A percentile compares a stretch with the other conserved stretches of the same genome.
Evolutionary conservation across 345 rosid genomes (phyloP).

Genomic region (Fremontodendron californicum): DNA sequence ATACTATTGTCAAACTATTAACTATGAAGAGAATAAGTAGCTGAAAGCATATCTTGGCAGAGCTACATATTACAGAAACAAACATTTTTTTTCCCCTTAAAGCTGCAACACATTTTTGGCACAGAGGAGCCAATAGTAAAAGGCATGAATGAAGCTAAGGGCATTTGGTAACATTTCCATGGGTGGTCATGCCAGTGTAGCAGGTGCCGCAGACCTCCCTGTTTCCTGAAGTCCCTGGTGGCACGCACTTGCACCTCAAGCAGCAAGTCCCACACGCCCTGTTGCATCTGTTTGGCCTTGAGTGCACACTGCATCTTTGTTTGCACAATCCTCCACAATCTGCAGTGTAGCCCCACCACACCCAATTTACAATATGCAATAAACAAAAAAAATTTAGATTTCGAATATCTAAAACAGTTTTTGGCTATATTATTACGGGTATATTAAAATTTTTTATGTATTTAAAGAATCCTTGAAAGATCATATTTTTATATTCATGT

Average conservation of each 20-base stretch:
- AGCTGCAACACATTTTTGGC: background rate
- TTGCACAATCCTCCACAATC: conserved; percentile 42
- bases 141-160: conserved; percentile 19
- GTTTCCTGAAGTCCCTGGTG: conserved; percentile 48
- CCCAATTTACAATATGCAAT: background rate
- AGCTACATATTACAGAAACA: background rate
- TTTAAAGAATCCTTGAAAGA: too few relatives aligned
- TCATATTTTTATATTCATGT: too few relatives aligned
- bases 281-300: conserved; percentile 46
- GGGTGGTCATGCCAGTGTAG: conserved; percentile 49
- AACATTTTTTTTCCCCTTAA: background rate
- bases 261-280: conserved; percentile 57
- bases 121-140: background rate
- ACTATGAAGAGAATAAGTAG: too few relatives aligned
- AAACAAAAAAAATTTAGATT: background rate
- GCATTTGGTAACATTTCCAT: conserved; percentile 39
- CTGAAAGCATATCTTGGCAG: background rate
- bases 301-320: conserved; percentile 46
- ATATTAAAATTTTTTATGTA: too few relatives aligned
- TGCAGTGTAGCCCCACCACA: background rate
- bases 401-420: background rate
- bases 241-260: conserved; percentile 50
- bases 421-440: too few relatives aligned
- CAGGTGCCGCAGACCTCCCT: conserved; percentile 39
- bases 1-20: too few relatives aligned